Conservation (phyloP, 805 yeast species). For the Kluyveromyces starmeri region DNA sequence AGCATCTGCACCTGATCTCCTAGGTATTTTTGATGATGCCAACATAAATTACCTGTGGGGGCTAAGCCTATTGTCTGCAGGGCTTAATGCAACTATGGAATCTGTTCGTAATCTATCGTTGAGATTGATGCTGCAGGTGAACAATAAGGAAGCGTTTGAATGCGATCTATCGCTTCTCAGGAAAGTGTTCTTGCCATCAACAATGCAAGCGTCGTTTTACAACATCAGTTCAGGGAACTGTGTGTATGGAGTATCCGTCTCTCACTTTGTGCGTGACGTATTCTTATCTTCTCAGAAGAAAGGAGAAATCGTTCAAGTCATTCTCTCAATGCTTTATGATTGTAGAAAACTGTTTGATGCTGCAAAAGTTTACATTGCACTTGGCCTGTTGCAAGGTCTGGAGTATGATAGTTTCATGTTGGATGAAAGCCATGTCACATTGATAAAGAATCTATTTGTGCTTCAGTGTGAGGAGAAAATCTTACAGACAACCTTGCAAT, state of each 20-base stretch:
- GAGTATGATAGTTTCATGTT: too few relatives aligned
- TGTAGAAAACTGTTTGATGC: slow-evolving; percentile 55
- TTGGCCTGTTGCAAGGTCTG: slow-evolving; percentile 52
- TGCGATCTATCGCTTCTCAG: slow-evolving; percentile 32
- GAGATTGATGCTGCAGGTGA: slow-evolving; percentile 44
- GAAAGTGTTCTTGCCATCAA: slow-evolving; percentile 43
- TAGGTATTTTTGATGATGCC: slow-evolving; percentile 38
- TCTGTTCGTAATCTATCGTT: slow-evolving; percentile 60
- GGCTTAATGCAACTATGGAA: slow-evolving; percentile 68
- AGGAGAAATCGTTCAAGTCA: slow-evolving; percentile 20
- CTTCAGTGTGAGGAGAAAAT: slow-evolving; percentile 43
- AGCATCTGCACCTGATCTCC: slow-evolving; percentile 61
- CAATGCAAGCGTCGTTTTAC: slow-evolving; percentile 58
- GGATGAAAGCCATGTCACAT: slow-evolving; percentile 23
- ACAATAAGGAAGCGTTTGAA: slow-evolving; percentile 40
- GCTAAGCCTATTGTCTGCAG: slow-evolving; percentile 62
- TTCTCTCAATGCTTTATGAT: slow-evolving; percentile 40
- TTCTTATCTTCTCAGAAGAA: slow-evolving; percentile 7
- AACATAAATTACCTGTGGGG: slow-evolving; percentile 69
- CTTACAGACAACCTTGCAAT: slow-evolving; percentile 41
- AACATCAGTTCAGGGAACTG: slow-evolving; percentile 38
- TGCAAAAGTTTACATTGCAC: slow-evolving; percentile 49
- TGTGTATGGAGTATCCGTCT: slow-evolving; percentile 46
- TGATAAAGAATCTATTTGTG: slow-evolving; percentile 31
- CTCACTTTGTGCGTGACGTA: slow-evolving; percentile 34